Evolutionary conservation across 2,329 filamentous ascomycete genomes (phyloP), one percentile per base, ranked within the genome.

Genomic region (Rhexocercosporidium sp.): DNA sequence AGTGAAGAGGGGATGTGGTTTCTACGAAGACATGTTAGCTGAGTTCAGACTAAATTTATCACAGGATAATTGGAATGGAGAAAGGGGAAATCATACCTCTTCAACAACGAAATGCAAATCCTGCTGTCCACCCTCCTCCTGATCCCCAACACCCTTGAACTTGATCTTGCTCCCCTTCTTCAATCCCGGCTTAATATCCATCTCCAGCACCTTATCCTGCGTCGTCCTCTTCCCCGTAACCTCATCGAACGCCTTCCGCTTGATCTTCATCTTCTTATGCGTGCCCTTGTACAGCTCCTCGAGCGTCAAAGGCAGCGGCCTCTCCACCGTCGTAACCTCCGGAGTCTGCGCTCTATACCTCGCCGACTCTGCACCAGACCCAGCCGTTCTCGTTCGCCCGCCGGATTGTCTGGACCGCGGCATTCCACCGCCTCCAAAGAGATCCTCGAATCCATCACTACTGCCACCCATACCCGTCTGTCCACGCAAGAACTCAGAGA

Each of bases 151-250:
- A 49, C 95, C 94, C 77, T 92, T 92, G 78, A 97, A 99, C 81
- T 97, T 97, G 81, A 99, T 97, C 85, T 98, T 99, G 76, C 93
- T 97, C 34, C 96, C 96, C 74, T 96, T 94, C 82, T 98, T 97
- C 80, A 98, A 82, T 67, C 96, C 96, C 6, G 93, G 90, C 82
- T 97, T 98, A 82, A 99, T 97, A 56, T 94, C 93, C 62, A 98
- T 95, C 77, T 97, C 94, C 34, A 99, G 83, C 20, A 97, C 93
- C 76, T 94, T 92, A 75, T 99, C 96, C 68, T 94, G 92, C 3
- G 90, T 91, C 51, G 88, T 92, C 74, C 94, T 89, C 83, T 97
- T 97, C 66, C 93, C 93, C 0, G 86, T 90, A 22, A 90, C 81
- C 46, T 83, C 84, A 79, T 99, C 96, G 78, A 93, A 98, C 20